Evolutionary conservation across 768 basidiomycete genomes (phyloP).

Genomic region (Melanogaster broomeanus): DNA sequence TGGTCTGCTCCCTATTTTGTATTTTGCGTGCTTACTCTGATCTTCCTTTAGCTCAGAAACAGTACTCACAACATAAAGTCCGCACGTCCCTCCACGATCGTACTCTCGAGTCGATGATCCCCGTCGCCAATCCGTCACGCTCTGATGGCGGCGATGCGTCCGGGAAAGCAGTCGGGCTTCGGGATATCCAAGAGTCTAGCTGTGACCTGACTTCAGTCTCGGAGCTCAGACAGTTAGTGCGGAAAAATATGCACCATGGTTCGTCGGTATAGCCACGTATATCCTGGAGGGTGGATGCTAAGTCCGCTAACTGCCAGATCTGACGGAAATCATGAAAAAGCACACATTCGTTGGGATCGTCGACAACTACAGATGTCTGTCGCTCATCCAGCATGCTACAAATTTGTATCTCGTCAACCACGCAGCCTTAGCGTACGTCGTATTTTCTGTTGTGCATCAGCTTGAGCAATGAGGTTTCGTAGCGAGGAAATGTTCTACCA

Average conservation of each 20-base stretch:
- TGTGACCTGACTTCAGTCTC: slow-evolving; percentile 78
- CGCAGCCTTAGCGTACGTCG: slow-evolving; percentile 73
- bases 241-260: slow-evolving; percentile 72
- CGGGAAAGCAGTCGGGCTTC: slow-evolving; percentile 30
- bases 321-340: slow-evolving; percentile 81
- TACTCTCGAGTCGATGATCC: slow-evolving; percentile 95
- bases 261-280: slow-evolving; percentile 24
- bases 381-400: slow-evolving; percentile 84
- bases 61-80: slow-evolving; percentile 85
- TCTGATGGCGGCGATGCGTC: slow-evolving; percentile 27
- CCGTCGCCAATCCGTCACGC: slow-evolving; percentile 57
- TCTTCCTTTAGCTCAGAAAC: slow-evolving; percentile 41
- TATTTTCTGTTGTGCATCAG: background rate
- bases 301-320: slow-evolving; percentile 44
- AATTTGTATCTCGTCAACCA: slow-evolving; percentile 91
- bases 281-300: background rate
- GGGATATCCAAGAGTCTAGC: slow-evolving; percentile 71
- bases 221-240: slow-evolving; percentile 58
- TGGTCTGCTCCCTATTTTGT: slow-evolving; percentile 16
- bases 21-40: slow-evolving; percentile 5
- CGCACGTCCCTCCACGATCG: slow-evolving; percentile 85
- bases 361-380: slow-evolving; percentile 69
- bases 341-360: slow-evolving; percentile 94
- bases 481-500: slow-evolving; percentile 98
- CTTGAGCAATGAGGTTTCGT: background rate